phyloP scores from a whole-genome alignment of 192 early-diverging fungal species.

The Coemansia pectinata region DNA sequence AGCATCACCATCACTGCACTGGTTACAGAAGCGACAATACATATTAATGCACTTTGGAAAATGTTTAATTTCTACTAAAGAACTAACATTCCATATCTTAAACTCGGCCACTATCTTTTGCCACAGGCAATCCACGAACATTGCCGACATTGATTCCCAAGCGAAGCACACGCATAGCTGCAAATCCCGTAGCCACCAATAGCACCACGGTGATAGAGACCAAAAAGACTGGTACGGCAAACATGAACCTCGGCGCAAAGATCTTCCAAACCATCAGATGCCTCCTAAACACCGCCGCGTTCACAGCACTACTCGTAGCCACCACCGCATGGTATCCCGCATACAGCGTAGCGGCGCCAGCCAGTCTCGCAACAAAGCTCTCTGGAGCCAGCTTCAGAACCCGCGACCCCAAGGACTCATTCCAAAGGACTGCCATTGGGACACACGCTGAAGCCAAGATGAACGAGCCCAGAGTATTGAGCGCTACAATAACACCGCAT shows the following conservation, averaged over 20 bases:
- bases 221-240: slow-evolving; percentile 41
- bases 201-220: slow-evolving; percentile 10
- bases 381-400: slow-evolving; percentile 23
- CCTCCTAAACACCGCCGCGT: slow-evolving; percentile 71
- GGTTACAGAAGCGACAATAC: too few relatives aligned
- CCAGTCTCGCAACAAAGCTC: slow-evolving; percentile 33
- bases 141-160: slow-evolving; percentile 25
- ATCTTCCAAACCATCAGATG: slow-evolving; percentile 99
- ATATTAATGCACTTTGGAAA: not conserved
- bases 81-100: not conserved
- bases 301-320: slow-evolving; percentile 53
- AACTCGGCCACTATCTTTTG: not conserved
- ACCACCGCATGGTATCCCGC: slow-evolving; percentile 54
- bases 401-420: slow-evolving; percentile 35
- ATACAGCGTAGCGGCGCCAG: slow-evolving; percentile 52
- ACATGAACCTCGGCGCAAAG: slow-evolving; percentile 89
- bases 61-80: too few relatives aligned
- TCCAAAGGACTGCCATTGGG: slow-evolving; percentile 60
- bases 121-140: not conserved
- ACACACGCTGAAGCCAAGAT: slow-evolving; percentile 53
- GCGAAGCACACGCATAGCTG: slow-evolving; percentile 19
- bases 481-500: slow-evolving; percentile 67
- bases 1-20: too few relatives aligned
- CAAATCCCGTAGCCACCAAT: slow-evolving; percentile 33
- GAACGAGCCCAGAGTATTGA: slow-evolving; percentile 78